phyloP scores from a whole-genome alignment of 2,329 filamentous ascomycete genomes.

The Trichoderma lentiforme region DNA sequence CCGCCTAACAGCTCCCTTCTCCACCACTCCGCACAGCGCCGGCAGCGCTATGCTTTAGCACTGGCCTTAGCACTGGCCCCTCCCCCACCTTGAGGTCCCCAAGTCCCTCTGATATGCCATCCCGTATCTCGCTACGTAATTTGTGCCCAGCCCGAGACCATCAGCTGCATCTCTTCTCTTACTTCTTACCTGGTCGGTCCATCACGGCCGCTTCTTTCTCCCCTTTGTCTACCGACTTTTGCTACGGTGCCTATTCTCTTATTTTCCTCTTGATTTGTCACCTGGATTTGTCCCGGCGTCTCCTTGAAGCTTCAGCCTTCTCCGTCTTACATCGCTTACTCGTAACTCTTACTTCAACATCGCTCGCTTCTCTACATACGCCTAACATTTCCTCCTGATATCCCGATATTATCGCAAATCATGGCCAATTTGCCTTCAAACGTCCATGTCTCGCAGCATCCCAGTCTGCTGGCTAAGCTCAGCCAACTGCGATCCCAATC shows the following conservation, averaged over 20 bases:
- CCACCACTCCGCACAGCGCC: neutral
- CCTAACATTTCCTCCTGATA: neutral
- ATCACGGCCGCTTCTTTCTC: neutral
- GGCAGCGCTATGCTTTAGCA: neutral
- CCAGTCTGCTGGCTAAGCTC: conserved; percentile 83
- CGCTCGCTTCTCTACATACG: neutral
- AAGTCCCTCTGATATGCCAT: neutral
- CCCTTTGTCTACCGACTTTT: neutral
- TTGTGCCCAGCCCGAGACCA: conserved; percentile 10
- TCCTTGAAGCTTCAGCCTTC: neutral
- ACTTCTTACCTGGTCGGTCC: neutral
- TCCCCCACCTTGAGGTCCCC: conserved; percentile 6
- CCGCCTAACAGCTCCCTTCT: neutral
- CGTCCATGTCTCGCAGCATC: conserved; percentile 78
- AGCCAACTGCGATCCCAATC: conserved; percentile 77
- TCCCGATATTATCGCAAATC: neutral
- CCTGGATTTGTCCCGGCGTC: neutral
- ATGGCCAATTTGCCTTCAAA: conserved; percentile 52
- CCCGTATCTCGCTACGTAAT: conserved; percentile 3
- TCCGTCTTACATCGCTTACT: neutral
- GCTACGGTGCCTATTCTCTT: neutral
- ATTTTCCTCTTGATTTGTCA: neutral
- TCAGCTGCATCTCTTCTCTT: neutral
- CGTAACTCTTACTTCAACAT: neutral
- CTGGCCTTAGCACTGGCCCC: neutral